A percentile compares a stretch with the other conserved stretches of the same genome.
Evolutionary conservation across 176 grass and related monocot genomes (phyloP).

Genomic region (Carex cristatella): DNA sequence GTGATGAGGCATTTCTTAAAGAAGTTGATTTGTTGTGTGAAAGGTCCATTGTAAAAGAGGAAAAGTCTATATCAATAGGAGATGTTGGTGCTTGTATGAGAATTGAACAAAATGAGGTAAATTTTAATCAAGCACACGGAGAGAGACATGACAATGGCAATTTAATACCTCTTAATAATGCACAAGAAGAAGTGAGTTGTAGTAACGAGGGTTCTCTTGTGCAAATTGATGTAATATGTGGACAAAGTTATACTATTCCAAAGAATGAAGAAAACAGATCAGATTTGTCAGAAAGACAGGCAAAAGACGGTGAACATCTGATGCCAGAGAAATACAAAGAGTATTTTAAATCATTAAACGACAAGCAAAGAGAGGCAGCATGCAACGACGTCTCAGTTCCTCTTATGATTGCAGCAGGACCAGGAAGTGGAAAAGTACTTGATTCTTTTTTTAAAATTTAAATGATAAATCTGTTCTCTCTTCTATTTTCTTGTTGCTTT

Average conservation of each 20-base stretch:
- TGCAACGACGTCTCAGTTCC: conserved; percentile 70
- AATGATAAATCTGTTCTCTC: not conserved
- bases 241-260: not conserved
- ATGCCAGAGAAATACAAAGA: conserved; percentile 62
- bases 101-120: not conserved
- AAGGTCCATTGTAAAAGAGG: conserved; percentile 25
- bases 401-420: conserved; percentile 79
- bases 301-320: conserved; percentile 34
- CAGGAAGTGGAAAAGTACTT: conserved; percentile 85
- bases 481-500: conserved; percentile 15
- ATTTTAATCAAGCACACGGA: not conserved
- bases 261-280: not conserved
- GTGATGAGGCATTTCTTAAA: conserved; percentile 15
- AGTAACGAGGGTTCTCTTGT: not conserved
- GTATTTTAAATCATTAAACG: conserved; percentile 71
- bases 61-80: conserved; percentile 18
- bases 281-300: conserved; percentile 10
- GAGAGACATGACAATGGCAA: not conserved
- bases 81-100: not conserved
- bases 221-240: not conserved
- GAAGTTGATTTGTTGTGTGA: conserved; percentile 28
- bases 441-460: not conserved
- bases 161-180: not conserved
- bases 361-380: conserved; percentile 72
- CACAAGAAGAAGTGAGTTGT: conserved; percentile 13